Evolutionary conservation across 768 basidiomycete species (phyloP).

Genomic region (Paxillus involutus): DNA sequence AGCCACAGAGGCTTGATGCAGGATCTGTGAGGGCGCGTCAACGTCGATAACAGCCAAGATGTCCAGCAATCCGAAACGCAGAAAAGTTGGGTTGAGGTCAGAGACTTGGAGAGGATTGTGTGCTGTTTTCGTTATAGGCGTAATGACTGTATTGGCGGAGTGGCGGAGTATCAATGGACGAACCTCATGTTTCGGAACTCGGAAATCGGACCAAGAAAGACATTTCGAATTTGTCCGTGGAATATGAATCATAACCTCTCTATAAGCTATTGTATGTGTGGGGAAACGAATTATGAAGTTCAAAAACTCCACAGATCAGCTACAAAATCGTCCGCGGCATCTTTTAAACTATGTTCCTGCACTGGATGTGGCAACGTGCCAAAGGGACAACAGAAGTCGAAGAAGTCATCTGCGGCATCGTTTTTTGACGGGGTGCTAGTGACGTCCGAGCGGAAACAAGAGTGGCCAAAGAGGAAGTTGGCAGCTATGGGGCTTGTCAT

Average conservation of each 20-base stretch:
- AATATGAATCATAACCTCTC: background rate
- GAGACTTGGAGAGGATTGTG: background rate
- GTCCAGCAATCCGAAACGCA: background rate
- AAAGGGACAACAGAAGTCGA: background rate
- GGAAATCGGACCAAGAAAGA: slow-evolving; percentile 5
- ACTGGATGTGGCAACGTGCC: background rate
- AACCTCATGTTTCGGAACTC: slow-evolving; percentile 33
- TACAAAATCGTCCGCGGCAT: slow-evolving; percentile 1
- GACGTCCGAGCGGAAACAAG: background rate
- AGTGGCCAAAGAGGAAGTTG: background rate
- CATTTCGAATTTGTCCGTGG: slow-evolving; percentile 14
- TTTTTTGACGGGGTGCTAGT: background rate
- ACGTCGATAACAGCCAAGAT: background rate
- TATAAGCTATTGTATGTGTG: too few species aligned
- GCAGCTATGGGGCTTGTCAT: background rate
- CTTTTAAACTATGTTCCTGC: background rate
- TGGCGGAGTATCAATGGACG: slow-evolving; percentile 21
- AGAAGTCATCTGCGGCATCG: background rate
- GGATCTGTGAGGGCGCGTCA: background rate
- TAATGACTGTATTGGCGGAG: slow-evolving; percentile 27
- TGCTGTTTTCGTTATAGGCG: slow-evolving; percentile 9
- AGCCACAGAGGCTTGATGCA: slow-evolving; percentile 22
- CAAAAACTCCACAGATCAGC: slow-evolving; percentile 11
- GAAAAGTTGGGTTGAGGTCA: background rate
- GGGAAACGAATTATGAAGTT: background rate